Base-by-base conservation (phyloP, 1,139 yeast species). In the Magnusiomyces paraingens region DNA sequence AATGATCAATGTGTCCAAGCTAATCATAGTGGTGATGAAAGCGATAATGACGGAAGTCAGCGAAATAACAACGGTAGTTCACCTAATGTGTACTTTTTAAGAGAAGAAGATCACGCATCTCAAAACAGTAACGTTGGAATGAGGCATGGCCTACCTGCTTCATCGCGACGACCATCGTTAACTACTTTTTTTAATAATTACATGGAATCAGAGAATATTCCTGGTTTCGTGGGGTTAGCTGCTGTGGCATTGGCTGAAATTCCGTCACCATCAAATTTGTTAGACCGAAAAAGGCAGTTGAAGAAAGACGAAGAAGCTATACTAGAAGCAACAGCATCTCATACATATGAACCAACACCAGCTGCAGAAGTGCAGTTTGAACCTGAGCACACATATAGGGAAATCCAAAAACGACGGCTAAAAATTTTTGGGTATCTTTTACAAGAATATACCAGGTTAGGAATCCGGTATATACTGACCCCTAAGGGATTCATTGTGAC, bases 401-500 rank as follows among this genome's bases (percentile, higher is more conserved):
- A 55, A 32, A 52, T 55, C 20, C 43, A 38, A 32, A 51, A 46
- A 14, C 51, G 54, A 6, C 50, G 56, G 3, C 6, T 50, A 4
- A 53, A 51, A 40, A 36, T 20, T 3, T 17, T 52, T 11, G 3
- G 48, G 26, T 48, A 39, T 26, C 43, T 55, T 5, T 2, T 49
- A 3, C 21, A 36, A 8, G 56, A 51, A 40, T 55, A 55, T 29
- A 4, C 39, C 8, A 51, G 44, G 32, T 49, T 55, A 6, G 52
- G 44, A 22, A 14, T 49, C 3, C 48, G 47, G 21, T 51, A 49
- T 42, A 35, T 55, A 17, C 15, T 44, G 32, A 55, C 58, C 2
- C 22, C 47, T 18, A 52, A 67, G 49, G 64, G 64, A n/a, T 58
- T 59, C 41, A 45, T 52, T 11, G 55, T 60, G n/a, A 52, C 59